Conservation (phyloP, 495 filamentous ascomycete genomes). For the Monascus purpureus region DNA sequence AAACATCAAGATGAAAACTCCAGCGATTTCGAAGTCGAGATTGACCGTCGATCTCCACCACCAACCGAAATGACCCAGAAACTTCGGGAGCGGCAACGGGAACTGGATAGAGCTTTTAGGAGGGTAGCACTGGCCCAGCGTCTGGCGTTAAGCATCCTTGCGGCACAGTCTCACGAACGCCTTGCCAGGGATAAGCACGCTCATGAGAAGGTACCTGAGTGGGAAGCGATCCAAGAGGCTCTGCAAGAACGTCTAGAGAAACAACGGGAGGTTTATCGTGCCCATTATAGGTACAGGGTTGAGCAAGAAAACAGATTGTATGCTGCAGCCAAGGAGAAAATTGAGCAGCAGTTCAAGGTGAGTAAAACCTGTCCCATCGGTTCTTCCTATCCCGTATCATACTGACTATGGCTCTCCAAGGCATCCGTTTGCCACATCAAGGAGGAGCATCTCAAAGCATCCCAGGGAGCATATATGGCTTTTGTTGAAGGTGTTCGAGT, state of each 20-base stretch:
- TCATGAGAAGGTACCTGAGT: conserved; percentile 30
- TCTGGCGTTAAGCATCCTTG: conserved; percentile 23
- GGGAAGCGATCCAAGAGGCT: conserved; percentile 12
- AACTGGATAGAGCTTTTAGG: conserved; percentile 29
- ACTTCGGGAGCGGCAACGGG: conserved; percentile 26
- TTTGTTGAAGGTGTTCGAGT: conserved; percentile 23
- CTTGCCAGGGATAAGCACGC: conserved; percentile 27
- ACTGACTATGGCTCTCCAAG: too few relatives aligned
- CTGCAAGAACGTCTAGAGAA: conserved; percentile 8
- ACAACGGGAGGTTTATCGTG: conserved; percentile 8
- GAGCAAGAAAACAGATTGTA: conserved; percentile 14
- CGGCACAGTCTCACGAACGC: conserved; percentile 22
- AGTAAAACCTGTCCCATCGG: conserved; percentile 3
- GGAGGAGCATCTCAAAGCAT: conserved; percentile 24
- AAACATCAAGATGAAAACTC: conserved; percentile 9
- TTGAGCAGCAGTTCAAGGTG: conserved; percentile 18
- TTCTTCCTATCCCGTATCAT: too few relatives aligned
- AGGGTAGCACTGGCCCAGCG: conserved; percentile 27
- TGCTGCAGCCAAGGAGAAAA: conserved; percentile 13
- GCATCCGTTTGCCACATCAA: conserved; percentile 15
- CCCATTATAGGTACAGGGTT: conserved; percentile 17
- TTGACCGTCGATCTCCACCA: conserved; percentile 19
- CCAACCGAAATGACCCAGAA: conserved; percentile 21
- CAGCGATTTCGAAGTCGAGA: conserved; percentile 15
- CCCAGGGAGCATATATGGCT: conserved; percentile 28